Base-by-base conservation (phyloP, 2,329 filamentous ascomycete genomes). In the Nemania sp. region DNA sequence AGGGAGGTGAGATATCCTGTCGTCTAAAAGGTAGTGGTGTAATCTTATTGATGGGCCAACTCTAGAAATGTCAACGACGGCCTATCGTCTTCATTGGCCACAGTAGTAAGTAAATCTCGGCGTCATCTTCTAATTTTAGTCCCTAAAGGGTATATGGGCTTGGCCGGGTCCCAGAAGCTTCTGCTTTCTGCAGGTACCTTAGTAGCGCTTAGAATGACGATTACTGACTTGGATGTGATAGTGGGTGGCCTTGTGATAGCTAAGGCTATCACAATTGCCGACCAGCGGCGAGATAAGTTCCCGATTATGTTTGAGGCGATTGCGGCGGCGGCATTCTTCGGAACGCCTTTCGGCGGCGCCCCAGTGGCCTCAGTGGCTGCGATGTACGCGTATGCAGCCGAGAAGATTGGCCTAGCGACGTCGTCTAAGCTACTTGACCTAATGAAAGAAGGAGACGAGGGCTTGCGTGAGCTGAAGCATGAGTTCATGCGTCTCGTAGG, bases 81-180 rank as follows among this genome's bases (percentile, higher is more conserved):
- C 82, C 82, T 1, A 80, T 83, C 10, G 77, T 82, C 0, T 81
- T 83, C 41, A 80, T 83, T 15, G 81, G 80, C 0, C 82, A 83
- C 43, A 81, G 80, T 22, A 83, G 62, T 68, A 26, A 60, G 62
- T 62, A 26, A 56, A 15, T 10, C 7, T 29, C n/a, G 4, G 10
- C 8, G 22, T 15, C 22, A 15, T 56, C 29, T 49, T 54, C 24
- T 32, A 29, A 11, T 45, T 43, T 7, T 8, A n/a, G 22, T 43
- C 27, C n/a, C 55, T 27, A 18, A 20, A 27, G 15, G 20, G 38
- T 27, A 47, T 26, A 53, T 6, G 32, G 22, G n/a, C 7, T 26
- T 43, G 13, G 38, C 38, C 38, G 38, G 5, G 43, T 7, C 29
- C 47, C 26, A 20, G 18, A 6, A n/a, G 22, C 45, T 26, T 24